Base-by-base conservation (phyloP, 495 filamentous ascomycete species). In the Penicillium lividum region DNA sequence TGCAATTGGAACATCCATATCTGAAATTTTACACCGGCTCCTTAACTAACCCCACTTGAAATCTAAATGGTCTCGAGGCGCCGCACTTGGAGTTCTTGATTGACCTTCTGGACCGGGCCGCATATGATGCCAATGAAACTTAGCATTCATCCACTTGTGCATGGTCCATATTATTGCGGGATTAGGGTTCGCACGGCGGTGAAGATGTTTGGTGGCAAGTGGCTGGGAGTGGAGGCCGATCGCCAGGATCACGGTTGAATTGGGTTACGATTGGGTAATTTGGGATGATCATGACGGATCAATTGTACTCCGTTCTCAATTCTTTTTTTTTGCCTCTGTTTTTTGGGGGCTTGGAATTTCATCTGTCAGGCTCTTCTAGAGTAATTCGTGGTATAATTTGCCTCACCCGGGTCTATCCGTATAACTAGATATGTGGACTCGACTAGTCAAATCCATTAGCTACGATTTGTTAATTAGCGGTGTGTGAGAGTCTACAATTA, bases 201-300 rank as follows among this genome's bases (percentile, higher is more conserved):
- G 13, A 40, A 40, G 13, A 40, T 40, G 38, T 40, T 40, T 40
- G 38, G 38, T 40, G 4, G 13, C 13, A 40, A 15, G 36, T 33
- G 49, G 34, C 33, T 44, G 55, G 34, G 18, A 60, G 38, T 49
- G 46, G 46, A 49, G 29, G 11, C 48, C 49, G 51, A 59, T 56
- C 50, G 60, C 60, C 56, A 62, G 45, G 40, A 58, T 53, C 15
- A 40, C 43, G 31, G 31, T 45, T 38, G 33, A 66, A 43, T 59
- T 58, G 46, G 28, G 46, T 49, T 49, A 49, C 28, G 28, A 30
- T 49, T 49, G 46, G 46, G 28, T 49, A 49, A 49, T 49, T 3
- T 49, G 50, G 22, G 38, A 55, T 15, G 54, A 64, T 58, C 66
- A 66, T 68, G 22, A 36, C 45, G 54, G 34, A 18, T 10, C 33